Evolutionary conservation across 768 basidiomycete genomes (phyloP), one percentile per base, ranked within the genome.

Genomic region (Fistulinella prunicolor): DNA sequence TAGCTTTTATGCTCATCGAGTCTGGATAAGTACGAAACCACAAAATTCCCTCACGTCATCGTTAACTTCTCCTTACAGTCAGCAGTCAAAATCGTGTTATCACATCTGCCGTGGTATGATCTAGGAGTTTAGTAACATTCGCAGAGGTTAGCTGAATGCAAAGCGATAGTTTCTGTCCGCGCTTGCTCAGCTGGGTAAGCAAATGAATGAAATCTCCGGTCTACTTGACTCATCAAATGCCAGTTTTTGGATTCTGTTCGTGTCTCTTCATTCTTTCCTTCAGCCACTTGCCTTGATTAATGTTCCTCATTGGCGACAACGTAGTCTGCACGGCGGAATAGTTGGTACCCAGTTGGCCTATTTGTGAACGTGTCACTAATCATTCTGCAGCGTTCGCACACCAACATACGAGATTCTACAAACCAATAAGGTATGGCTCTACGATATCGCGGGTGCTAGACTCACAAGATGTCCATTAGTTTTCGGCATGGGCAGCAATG

Each of bases 1-100:
- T 37, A 63, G 62, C 42, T 62, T 62, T 23, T 63, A 63, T 20
- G 46, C 47, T 22, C 61, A 62, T 23, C 59, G 59, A 34, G 56
- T 63, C 19, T 63, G 58, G 58, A 60, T 62, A 52, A 62, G 60
- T 62, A 40, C 34, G 60, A 30, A 8, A n/a, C 28, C 2, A 28
- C 28, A 12, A 12, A 2, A 3, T 17, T 22, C 16, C 8, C 1
- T n/a, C 21, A 24, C 13, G 6, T 36, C 14, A 2, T 21, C 32
- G 6, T 28, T 10, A 32, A 53, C 8, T 17, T 26, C 16, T 26
- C 10, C 26, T 36, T 35, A 10, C 38, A 62, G 61, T 63, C 23
- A 60, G 58, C 7, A 53, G 44, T 38, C 23, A 10, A 29, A 62
- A 61, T 28, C 51, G 48, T 16, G 13, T 39, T 6, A 14, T 64